phyloP scores from a whole-genome alignment of 2,329 filamentous ascomycete species.

The Hypocrella siamensis region DNA sequence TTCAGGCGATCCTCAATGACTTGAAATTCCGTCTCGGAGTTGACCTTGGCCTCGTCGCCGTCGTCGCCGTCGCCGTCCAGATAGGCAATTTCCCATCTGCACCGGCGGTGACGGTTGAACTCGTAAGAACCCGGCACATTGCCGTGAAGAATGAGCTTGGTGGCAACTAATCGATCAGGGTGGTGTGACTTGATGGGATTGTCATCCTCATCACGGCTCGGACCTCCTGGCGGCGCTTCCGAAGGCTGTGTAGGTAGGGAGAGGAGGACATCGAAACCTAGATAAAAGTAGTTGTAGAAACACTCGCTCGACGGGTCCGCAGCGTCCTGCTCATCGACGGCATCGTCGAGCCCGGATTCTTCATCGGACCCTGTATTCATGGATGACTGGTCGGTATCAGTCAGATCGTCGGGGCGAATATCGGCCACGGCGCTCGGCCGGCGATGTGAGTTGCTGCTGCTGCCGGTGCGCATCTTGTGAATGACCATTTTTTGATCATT shows the following conservation, averaged over 20 bases:
- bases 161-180: conserved; percentile 61
- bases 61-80: conserved; percentile 22
- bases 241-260: conserved; percentile 57
- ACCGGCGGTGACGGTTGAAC: conserved; percentile 86
- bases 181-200: conserved; percentile 23
- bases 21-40: conserved; percentile 66
- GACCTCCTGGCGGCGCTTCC: conserved; percentile 34
- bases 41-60: conserved; percentile 23
- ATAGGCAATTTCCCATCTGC: conserved; percentile 66
- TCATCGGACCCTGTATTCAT: conserved; percentile 57
- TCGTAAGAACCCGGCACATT: conserved; percentile 94
- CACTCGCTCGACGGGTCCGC: conserved; percentile 51
- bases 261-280: conserved; percentile 88
- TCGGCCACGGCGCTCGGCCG: conserved; percentile 25
- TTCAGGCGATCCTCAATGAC: conserved; percentile 55
- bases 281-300: conserved; percentile 95
- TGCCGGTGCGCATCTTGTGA: conserved; percentile 47
- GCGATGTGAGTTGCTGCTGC: conserved; percentile 34
- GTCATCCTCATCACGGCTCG: conserved; percentile 9
- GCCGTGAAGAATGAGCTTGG: conserved; percentile 83
- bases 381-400: conserved; percentile 63
- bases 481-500: conserved; percentile 81
- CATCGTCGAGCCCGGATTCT: conserved; percentile 36
- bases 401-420: conserved; percentile 36
- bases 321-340: conserved; percentile 37